Percentiles rank a stretch among this genome's conserved stretches.
These are phyloP conservation scores for Scheffersomyces insectosa DNA, from an alignment of 1,139 yeast species.

Conservation along the genomic window DNA sequence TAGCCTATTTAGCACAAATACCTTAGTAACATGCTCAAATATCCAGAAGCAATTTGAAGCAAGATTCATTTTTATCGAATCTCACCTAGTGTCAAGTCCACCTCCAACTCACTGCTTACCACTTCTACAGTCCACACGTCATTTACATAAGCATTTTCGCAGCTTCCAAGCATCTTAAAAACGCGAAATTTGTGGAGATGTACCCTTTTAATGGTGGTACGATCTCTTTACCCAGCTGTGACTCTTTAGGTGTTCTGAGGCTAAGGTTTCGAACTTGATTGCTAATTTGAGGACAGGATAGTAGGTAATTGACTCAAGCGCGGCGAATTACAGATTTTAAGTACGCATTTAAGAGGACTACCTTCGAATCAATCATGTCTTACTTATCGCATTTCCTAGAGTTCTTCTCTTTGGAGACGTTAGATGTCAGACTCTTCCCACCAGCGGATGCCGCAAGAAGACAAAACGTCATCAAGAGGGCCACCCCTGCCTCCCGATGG, in stretches of 20 bases:
- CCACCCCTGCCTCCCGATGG: constrained; percentile 66
- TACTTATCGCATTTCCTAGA: constrained; percentile 22
- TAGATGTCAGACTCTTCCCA: constrained; percentile 73
- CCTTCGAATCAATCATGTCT: constrained; percentile 9
- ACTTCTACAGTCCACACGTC: too few species aligned
- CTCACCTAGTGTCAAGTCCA: too few species aligned
- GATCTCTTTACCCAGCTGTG: background rate
- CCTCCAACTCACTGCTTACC: too few species aligned
- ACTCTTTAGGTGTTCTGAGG: background rate
- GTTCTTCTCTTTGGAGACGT: constrained; percentile 71
- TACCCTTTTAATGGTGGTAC: too few species aligned
- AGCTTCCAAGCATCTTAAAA: too few species aligned
- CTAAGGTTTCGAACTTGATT: background rate
- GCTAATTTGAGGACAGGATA: constrained; percentile 1
- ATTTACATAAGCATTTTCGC: too few species aligned
- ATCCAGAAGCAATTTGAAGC: too few species aligned
- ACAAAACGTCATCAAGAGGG: constrained; percentile 40
- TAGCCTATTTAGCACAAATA: too few species aligned
- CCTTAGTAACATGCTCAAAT: too few species aligned
- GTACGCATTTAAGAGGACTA: too few species aligned
- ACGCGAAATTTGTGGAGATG: too few species aligned
- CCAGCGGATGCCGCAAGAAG: constrained; percentile 45
- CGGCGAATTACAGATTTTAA: background rate
- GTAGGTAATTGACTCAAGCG: background rate
- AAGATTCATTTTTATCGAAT: too few species aligned